These are phyloP conservation scores for Saccharomyces jurei DNA, from an alignment of 805 yeast species.

Conservation along the genomic window DNA sequence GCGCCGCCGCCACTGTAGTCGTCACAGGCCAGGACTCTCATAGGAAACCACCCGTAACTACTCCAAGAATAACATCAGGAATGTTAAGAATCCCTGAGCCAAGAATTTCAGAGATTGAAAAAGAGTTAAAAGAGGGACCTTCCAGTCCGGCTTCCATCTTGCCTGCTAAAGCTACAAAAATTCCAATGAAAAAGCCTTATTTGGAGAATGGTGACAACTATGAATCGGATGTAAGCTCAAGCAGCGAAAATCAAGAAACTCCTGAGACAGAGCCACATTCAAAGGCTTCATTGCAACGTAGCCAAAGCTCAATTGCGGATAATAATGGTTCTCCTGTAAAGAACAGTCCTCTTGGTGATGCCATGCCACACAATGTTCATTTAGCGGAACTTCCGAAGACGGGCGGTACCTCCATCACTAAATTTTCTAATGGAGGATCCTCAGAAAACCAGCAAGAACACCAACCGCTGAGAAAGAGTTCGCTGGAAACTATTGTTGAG, in stretches of 20 bases:
- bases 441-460: background rate
- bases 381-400: conserved; percentile 24
- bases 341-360: conserved; percentile 15
- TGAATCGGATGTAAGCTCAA: background rate
- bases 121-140: conserved; percentile 33
- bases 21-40: background rate
- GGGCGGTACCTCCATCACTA: background rate
- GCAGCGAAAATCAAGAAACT: background rate
- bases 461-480: conserved; percentile 17
- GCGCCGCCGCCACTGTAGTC: background rate
- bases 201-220: conserved; percentile 7
- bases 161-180: conserved; percentile 28
- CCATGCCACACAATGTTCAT: conserved; percentile 17
- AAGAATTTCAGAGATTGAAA: conserved; percentile 34
- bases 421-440: background rate
- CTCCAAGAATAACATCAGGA: conserved; percentile 36
- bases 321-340: conserved; percentile 27
- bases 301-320: conserved; percentile 28
- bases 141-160: conserved; percentile 31
- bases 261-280: background rate
- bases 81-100: conserved; percentile 40
- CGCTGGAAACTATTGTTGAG: conserved; percentile 19
- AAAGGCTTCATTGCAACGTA: conserved; percentile 9
- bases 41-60: conserved; percentile 7
- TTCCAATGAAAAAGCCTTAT: conserved; percentile 31